Evolutionary conservation across 2,329 filamentous ascomycete species (phyloP), one percentile per base, ranked within the genome.

Genomic region (Penicillium sp.): DNA sequence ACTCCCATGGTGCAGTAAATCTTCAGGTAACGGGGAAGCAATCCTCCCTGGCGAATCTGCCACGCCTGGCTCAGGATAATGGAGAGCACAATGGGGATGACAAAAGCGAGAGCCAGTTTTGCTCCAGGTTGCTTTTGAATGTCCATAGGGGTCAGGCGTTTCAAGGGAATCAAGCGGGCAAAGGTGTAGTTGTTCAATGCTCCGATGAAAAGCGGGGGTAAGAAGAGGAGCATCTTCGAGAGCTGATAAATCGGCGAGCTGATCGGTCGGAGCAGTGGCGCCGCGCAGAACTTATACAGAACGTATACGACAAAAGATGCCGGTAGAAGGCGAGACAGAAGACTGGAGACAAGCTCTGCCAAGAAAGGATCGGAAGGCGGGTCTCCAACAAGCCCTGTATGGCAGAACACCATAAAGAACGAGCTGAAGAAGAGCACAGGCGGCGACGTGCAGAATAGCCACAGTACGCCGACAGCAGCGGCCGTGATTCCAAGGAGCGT

Each of bases 131-230:
- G 92, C 63, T 92, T 88, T 45, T 88, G 78, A 42, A 99, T 85
- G 68, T 99, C 94, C 70, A 95, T 91, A 0, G 88, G 86, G 8
- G 90, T 97, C n/a, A 99, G 81, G 2, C 94, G 88, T 72, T 92
- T 86, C 61, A 99, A 94, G 0, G 94, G 94, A 57, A 99, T 97
- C 75, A 90, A 89, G 9, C 71, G 70, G 65, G 91, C 89, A 67
- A 99, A 91, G 0, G 94, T 97, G 74, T 97, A 95, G 75, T 97
- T 97, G 67, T 93, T 93, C 62, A 99, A 76, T 1, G 91, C 88
- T 14, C 92, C 94, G 38, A 97, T 85, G 89, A 95, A 99, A 68
- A 89, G 92, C 7, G 86, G 88, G 1, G 92, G 92, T 1, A 99
- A 80, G 89, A 92, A 97, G 27, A 97, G 80, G 2, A 97, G 75